These are phyloP conservation scores for Rhizoclosmatium globosum DNA, from an alignment of 192 early-diverging fungal genomes.

Conservation along the genomic window DNA sequence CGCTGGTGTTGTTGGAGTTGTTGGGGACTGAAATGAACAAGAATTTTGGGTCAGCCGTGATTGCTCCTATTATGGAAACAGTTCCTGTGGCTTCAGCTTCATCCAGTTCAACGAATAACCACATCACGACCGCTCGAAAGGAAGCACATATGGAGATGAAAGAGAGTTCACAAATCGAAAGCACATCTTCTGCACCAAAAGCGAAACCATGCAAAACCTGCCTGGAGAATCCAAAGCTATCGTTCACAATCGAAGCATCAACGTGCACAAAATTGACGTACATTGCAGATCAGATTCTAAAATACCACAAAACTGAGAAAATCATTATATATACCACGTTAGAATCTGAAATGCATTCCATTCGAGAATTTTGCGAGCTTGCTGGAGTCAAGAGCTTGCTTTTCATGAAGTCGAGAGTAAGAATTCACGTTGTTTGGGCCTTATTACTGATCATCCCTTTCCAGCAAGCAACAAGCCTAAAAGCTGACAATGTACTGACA, in stretches of 20 bases:
- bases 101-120: no score
- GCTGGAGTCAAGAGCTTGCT: constrained; percentile 60
- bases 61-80: no score
- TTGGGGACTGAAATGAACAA: no score
- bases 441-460: constrained; percentile 4
- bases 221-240: neutral
- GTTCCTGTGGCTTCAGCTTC: no score
- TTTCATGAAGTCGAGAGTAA: constrained; percentile 48
- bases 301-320: constrained; percentile 58
- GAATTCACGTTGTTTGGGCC: constrained; percentile 33
- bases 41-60: no score
- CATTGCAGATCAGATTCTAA: constrained; percentile 46
- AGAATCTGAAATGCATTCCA: constrained; percentile 55
- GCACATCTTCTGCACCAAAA: neutral
- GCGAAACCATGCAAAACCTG: constrained; percentile 5
- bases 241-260: constrained; percentile 43
- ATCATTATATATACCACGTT: constrained; percentile 66
- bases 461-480: constrained; percentile 46
- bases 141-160: neutral
- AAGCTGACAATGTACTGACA: constrained; percentile 62
- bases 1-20: no score
- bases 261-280: constrained; percentile 68
- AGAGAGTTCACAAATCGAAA: neutral
- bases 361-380: constrained; percentile 57
- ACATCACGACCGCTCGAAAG: no score